Percentiles rank a stretch among this genome's conserved stretches.
Conservation (phyloP, 306 rosid genomes). For the Purshia tridentata region DNA sequence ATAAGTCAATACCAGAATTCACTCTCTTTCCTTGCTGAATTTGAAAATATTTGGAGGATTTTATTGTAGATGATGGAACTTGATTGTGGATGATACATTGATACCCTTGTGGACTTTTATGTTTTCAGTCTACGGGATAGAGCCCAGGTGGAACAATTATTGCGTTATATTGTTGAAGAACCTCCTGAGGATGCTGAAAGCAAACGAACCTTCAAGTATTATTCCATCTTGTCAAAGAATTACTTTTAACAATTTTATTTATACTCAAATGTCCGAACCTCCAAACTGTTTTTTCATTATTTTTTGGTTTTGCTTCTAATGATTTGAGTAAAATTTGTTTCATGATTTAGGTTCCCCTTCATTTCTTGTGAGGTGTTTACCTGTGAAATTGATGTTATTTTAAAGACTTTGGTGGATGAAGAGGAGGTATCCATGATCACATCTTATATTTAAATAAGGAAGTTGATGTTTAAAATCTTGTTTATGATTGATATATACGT, state of each 20-base stretch:
- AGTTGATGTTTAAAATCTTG: slow-evolving; percentile 5
- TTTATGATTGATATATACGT: slow-evolving; percentile 15
- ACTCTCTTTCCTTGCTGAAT: not conserved
- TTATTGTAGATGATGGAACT: slow-evolving; percentile 3
- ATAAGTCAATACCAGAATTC: not conserved
- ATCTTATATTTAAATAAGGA: slow-evolving; percentile 10
- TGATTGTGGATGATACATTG: slow-evolving; percentile 23
- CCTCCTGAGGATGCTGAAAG: slow-evolving; percentile 89
- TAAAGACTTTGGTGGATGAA: slow-evolving; percentile 96
- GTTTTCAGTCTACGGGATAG: slow-evolving; percentile 80
- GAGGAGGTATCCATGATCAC: slow-evolving; percentile 67
- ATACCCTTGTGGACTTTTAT: slow-evolving; percentile 8
- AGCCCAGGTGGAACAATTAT: slow-evolving; percentile 88
- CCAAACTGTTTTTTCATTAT: not conserved
- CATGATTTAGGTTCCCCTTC: slow-evolving; percentile 80
- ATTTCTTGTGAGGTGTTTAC: slow-evolving; percentile 94
- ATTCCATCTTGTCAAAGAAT: slow-evolving; percentile 19
- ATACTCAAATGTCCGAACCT: not conserved
- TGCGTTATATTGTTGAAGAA: slow-evolving; percentile 80
- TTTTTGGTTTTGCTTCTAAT: slow-evolving; percentile 27
- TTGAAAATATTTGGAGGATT: not conserved
- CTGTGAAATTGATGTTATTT: slow-evolving; percentile 96
- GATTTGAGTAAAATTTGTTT: slow-evolving; percentile 20
- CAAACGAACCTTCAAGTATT: slow-evolving; percentile 90
- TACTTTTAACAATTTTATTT: not conserved